Conservation (phyloP, 352 stramenopile species). For the Thraustochytrium striatum region DNA sequence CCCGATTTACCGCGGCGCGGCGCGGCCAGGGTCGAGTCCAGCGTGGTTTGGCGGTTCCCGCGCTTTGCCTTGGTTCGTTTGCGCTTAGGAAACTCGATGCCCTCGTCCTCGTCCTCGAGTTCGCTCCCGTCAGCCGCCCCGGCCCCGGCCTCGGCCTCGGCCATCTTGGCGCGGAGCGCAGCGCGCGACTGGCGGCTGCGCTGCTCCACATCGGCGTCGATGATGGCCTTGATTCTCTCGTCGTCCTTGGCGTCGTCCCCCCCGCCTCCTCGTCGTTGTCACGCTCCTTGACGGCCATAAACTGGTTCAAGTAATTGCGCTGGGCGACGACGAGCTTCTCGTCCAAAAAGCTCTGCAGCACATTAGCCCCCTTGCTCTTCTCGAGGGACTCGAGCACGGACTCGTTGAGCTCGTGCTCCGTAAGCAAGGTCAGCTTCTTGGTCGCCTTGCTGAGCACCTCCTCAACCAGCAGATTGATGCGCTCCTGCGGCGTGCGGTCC, state of each 20-base stretch:
- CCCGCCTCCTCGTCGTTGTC: neutral
- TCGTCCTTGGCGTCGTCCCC: neutral
- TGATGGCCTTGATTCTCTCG: neutral
- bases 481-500: neutral
- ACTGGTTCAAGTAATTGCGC: neutral
- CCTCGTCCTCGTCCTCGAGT: too few species aligned
- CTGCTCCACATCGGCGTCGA: neutral
- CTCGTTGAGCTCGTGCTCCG: neutral
- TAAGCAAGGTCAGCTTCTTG: slow-evolving; percentile 11
- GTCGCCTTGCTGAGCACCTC: slow-evolving; percentile 9
- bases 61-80: too few species aligned
- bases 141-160: too few species aligned
- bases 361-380: neutral
- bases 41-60: too few species aligned
- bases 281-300: neutral
- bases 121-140: too few species aligned
- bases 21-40: too few species aligned
- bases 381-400: slow-evolving; percentile 12
- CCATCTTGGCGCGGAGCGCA: too few species aligned
- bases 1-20: too few species aligned
- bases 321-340: neutral
- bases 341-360: slow-evolving; percentile 26
- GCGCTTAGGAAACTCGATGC: too few species aligned
- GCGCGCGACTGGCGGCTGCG: neutral
- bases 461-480: slow-evolving; percentile 19